These are phyloP conservation scores for Madurella mycetomatis DNA, from an alignment of 2,329 filamentous ascomycete species.

Conservation along the genomic window DNA sequence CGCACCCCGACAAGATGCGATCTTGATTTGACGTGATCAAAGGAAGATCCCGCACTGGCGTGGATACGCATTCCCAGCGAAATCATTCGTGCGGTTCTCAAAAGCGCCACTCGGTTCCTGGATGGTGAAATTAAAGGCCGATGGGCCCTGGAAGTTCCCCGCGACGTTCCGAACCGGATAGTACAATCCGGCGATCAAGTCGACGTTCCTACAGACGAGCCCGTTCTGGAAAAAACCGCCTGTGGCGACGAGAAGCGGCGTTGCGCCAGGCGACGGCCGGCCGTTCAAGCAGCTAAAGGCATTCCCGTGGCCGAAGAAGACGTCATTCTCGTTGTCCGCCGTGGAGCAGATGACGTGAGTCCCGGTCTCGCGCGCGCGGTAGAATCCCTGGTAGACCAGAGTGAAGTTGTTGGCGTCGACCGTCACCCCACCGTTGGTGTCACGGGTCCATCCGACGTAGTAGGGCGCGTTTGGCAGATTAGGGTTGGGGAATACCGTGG, in stretches of 20 bases:
- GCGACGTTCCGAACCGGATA: neutral
- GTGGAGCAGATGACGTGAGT: neutral
- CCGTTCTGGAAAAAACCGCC: neutral
- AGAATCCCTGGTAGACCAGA: constrained; percentile 1
- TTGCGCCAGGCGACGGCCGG: neutral
- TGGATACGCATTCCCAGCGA: neutral
- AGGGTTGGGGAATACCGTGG: neutral
- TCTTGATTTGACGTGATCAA: no score
- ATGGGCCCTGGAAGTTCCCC: neutral
- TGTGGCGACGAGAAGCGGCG: neutral
- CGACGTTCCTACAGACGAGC: neutral
- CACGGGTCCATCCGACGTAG: neutral
- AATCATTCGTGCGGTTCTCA: neutral
- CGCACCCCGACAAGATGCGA: no score
- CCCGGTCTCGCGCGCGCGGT: neutral
- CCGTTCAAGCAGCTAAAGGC: neutral
- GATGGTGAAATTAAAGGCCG: constrained; percentile 2
- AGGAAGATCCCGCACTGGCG: neutral
- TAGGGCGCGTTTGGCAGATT: neutral
- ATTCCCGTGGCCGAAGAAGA: neutral
- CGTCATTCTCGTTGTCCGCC: neutral
- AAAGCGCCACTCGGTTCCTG: neutral
- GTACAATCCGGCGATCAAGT: neutral
- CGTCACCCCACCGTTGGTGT: neutral
- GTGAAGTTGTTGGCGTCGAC: constrained; percentile 5